Conservation (phyloP, 371 early-diverging fungal genomes). For the Mortierella sp. region DNA sequence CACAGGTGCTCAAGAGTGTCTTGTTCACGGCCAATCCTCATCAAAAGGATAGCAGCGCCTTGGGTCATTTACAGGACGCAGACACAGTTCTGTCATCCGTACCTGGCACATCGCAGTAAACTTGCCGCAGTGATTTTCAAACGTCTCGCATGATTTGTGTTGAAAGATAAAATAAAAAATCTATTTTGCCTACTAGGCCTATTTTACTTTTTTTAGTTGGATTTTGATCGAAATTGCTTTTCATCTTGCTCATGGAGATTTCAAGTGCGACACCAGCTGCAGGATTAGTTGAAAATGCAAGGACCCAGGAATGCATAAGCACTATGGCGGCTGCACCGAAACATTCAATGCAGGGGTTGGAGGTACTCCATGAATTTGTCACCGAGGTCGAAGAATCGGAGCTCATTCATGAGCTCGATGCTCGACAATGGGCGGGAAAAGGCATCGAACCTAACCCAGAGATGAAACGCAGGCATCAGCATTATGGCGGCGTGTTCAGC, state of each 20-base stretch:
- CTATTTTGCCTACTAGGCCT: no score
- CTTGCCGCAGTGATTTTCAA: neutral
- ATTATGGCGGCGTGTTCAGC: slow-evolving; percentile 79
- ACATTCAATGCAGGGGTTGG: slow-evolving; percentile 23
- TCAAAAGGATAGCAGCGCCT: slow-evolving; percentile 24
- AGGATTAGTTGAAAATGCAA: neutral
- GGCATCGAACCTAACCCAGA: slow-evolving; percentile 76
- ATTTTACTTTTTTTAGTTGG: neutral
- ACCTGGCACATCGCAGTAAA: slow-evolving; percentile 3
- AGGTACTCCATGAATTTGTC: slow-evolving; percentile 37
- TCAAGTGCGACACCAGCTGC: neutral
- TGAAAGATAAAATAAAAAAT: neutral
- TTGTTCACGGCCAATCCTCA: slow-evolving; percentile 70
- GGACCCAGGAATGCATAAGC: neutral
- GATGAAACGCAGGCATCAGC: slow-evolving; percentile 79
- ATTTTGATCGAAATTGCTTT: no score
- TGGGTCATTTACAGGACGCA: slow-evolving; percentile 9
- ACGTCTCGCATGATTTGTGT: neutral
- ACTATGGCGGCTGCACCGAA: neutral
- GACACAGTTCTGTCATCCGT: slow-evolving; percentile 18
- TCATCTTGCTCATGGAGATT: neutral
- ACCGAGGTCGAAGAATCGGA: slow-evolving; percentile 30
- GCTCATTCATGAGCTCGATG: slow-evolving; percentile 42
- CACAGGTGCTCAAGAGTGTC: slow-evolving; percentile 85
- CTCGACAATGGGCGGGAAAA: slow-evolving; percentile 35